These are phyloP conservation scores for Curvularia spicifera DNA, from an alignment of 2,329 filamentous ascomycete species.

Conservation along the genomic window DNA sequence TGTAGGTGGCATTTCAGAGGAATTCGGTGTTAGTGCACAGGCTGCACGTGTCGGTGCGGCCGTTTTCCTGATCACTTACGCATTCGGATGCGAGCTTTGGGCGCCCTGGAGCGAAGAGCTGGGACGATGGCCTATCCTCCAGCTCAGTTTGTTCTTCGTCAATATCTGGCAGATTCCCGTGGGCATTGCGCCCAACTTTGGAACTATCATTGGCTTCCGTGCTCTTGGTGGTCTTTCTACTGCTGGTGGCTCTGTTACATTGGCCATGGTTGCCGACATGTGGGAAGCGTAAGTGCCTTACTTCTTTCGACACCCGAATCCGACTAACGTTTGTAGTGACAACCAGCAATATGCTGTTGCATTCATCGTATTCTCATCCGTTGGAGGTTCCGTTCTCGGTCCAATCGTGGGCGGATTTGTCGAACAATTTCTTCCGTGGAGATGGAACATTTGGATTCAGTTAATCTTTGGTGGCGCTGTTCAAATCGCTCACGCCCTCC, in stretches of 20 bases:
- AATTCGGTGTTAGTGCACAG: slow-evolving; percentile 72
- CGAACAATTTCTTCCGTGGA: slow-evolving; percentile 72
- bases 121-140: slow-evolving; percentile 76
- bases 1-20: slow-evolving; percentile 59
- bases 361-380: slow-evolving; percentile 75
- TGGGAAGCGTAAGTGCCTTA: slow-evolving; percentile 47
- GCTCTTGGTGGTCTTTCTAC: slow-evolving; percentile 55
- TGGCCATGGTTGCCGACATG: slow-evolving; percentile 70
- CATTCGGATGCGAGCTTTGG: slow-evolving; percentile 88
- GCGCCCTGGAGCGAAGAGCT: slow-evolving; percentile 87
- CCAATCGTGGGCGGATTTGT: slow-evolving; percentile 81
- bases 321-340: slow-evolving; percentile 28
- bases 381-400: slow-evolving; percentile 76
- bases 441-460: slow-evolving; percentile 85
- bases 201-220: slow-evolving; percentile 69
- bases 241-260: slow-evolving; percentile 68
- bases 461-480: slow-evolving; percentile 77
- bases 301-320: not conserved
- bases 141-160: slow-evolving; percentile 74
- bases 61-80: slow-evolving; percentile 79
- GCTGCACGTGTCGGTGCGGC: slow-evolving; percentile 75
- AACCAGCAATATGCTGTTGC: slow-evolving; percentile 73
- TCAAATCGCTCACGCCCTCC: slow-evolving; percentile 69
- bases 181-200: slow-evolving; percentile 75
- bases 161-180: slow-evolving; percentile 74